Conservation (phyloP, 2,329 filamentous ascomycete genomes). For the Incumbomyces delicatus region DNA sequence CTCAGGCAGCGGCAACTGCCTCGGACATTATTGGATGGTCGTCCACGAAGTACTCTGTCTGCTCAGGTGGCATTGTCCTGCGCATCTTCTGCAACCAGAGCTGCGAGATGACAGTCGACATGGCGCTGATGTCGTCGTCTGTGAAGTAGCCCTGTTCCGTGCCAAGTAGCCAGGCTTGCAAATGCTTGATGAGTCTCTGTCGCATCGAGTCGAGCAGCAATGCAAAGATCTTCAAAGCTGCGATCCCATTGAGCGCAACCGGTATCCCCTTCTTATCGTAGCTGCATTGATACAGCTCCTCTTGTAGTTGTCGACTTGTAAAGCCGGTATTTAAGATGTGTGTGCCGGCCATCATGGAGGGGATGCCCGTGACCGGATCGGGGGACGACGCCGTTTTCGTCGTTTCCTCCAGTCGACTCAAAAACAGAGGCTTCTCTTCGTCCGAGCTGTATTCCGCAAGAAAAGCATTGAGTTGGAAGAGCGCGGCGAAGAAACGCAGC, state of each 20-base stretch:
- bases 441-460: not conserved
- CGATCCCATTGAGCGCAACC: not conserved
- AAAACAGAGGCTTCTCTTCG: not conserved
- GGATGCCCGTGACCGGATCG: not conserved
- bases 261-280: not conserved
- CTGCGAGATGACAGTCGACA: conserved; percentile 1
- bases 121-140: not conserved
- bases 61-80: no score
- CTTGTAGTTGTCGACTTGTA: not conserved
- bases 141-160: not conserved
- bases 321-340: not conserved
- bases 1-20: no score
- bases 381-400: not conserved
- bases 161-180: conserved; percentile 1
- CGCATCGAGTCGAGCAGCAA: conserved; percentile 4
- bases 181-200: not conserved
- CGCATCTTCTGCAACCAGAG: not conserved
- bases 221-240: conserved; percentile 2
- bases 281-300: not conserved
- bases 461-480: conserved; percentile 1
- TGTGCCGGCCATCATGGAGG: not conserved
- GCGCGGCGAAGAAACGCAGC: not conserved
- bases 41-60: no score
- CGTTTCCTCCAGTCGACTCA: not conserved
- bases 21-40: no score